Evolutionary conservation across 2,329 filamentous ascomycete species (phyloP).

Genomic region (Pezicula neosporulosa): DNA sequence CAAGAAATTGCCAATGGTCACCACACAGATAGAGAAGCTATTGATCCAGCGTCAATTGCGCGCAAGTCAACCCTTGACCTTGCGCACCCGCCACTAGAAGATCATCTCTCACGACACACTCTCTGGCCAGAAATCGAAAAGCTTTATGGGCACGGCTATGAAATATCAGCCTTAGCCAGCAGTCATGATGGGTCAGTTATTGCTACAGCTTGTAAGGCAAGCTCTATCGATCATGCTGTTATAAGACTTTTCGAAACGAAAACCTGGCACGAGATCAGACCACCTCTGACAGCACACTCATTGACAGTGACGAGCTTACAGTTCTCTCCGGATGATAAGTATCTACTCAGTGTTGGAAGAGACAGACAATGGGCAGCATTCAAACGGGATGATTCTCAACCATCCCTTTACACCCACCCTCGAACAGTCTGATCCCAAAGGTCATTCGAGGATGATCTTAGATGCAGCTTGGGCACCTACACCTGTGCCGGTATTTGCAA

Average conservation of each 20-base stretch:
- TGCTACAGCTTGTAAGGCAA: constrained; percentile 90
- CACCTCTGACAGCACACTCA: constrained; percentile 78
- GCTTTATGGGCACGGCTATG: constrained; percentile 95
- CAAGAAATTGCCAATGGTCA: constrained; percentile 39
- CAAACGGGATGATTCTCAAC: constrained; percentile 40
- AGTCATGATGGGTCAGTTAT: constrained; percentile 72
- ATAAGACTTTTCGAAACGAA: constrained; percentile 86
- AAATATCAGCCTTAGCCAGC: constrained; percentile 83
- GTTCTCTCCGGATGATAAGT: constrained; percentile 72
- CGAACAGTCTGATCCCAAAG: constrained; percentile 70
- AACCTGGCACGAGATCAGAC: constrained; percentile 83
- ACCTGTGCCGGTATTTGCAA: constrained; percentile 62
- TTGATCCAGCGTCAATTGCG: constrained; percentile 52
- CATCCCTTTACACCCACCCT: constrained; percentile 48
- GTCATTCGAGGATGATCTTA: constrained; percentile 88
- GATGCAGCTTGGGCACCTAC: constrained; percentile 75
- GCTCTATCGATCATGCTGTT: constrained; percentile 89
- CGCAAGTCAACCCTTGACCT: constrained; percentile 62
- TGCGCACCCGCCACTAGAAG: constrained; percentile 79
- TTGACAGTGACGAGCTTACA: constrained; percentile 80
- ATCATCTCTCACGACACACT: constrained; percentile 83
- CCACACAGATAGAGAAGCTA: constrained; percentile 47
- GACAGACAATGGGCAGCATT: constrained; percentile 93
- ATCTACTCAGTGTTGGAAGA: constrained; percentile 82
- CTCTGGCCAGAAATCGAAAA: constrained; percentile 97